Percentiles rank a stretch among this genome's conserved stretches.
Evolutionary conservation across 2,329 filamentous ascomycete species (phyloP).

Genomic region (Ophiostoma pallidulum): DNA sequence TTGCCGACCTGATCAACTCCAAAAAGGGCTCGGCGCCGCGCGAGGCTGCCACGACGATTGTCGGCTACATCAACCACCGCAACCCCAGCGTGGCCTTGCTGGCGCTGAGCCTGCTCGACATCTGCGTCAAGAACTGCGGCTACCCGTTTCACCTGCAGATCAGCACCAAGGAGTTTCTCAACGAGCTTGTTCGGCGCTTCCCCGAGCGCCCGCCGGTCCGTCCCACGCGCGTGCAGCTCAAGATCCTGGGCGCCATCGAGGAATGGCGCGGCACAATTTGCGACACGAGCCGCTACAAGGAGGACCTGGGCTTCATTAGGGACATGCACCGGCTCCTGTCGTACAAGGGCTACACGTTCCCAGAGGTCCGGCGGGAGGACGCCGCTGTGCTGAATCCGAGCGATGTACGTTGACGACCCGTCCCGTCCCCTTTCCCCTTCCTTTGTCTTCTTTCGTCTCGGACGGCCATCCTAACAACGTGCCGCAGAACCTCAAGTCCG

Average conservation of each 20-base stretch:
- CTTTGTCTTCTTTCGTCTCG: neutral
- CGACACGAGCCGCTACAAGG: slow-evolving; percentile 94
- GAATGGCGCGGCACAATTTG: slow-evolving; percentile 98
- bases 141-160: slow-evolving; percentile 99
- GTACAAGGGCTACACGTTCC: slow-evolving; percentile 96
- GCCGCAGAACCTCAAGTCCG: slow-evolving; percentile 77
- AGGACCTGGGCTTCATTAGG: slow-evolving; percentile 88
- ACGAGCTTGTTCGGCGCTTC: slow-evolving; percentile 92
- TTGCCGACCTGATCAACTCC: slow-evolving; percentile 89
- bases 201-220: slow-evolving; percentile 86
- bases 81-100: slow-evolving; percentile 92
- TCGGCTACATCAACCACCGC: slow-evolving; percentile 90
- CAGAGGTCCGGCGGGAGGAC: slow-evolving; percentile 84
- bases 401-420: slow-evolving; percentile 55
- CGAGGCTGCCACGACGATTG: slow-evolving; percentile 87
- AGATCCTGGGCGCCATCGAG: slow-evolving; percentile 92
- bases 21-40: slow-evolving; percentile 95
- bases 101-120: slow-evolving; percentile 86
- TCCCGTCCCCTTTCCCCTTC: neutral
- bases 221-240: slow-evolving; percentile 75
- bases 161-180: slow-evolving; percentile 96
- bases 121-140: slow-evolving; percentile 99
- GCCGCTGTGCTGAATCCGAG: slow-evolving; percentile 94
- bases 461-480: slow-evolving; percentile 20
- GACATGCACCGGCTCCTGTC: slow-evolving; percentile 95